Evolutionary conservation across 345 rosid species (phyloP).

Genomic region (Odontarrhena argentea): DNA sequence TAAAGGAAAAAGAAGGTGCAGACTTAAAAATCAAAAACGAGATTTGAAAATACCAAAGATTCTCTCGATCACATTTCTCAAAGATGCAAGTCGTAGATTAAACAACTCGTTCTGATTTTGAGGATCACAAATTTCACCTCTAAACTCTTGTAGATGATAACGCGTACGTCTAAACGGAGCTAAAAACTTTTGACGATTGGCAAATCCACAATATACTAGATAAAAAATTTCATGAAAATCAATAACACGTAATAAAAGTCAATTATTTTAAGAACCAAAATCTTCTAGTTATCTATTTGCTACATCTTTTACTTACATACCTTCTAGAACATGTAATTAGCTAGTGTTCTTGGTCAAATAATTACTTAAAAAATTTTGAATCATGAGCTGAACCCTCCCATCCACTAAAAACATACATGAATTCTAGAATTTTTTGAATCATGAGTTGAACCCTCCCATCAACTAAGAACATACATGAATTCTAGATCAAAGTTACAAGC

Average conservation of each 20-base stretch:
- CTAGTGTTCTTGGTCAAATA: not conserved
- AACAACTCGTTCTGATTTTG: not conserved
- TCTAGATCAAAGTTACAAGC: conserved; percentile 3
- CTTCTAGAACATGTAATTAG: not conserved
- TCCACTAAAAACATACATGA: too few species aligned
- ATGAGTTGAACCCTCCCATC: not conserved
- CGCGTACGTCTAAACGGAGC: not conserved
- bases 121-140: not conserved
- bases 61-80: not conserved
- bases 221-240: not conserved
- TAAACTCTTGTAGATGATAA: not conserved
- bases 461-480: not conserved
- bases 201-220: not conserved
- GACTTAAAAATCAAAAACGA: not conserved
- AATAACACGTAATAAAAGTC: not conserved
- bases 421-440: not conserved
- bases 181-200: not conserved
- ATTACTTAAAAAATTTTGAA: not conserved
- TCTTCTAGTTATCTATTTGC: not conserved
- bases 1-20: not conserved
- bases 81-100: not conserved
- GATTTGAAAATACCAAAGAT: not conserved
- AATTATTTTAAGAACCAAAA: too few species aligned
- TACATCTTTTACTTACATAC: not conserved
- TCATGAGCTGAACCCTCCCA: too few species aligned